These are phyloP conservation scores for Paraurostyla sp. DNA, from an alignment of 73 alveolate genomes.

Conservation along the genomic window DNA sequence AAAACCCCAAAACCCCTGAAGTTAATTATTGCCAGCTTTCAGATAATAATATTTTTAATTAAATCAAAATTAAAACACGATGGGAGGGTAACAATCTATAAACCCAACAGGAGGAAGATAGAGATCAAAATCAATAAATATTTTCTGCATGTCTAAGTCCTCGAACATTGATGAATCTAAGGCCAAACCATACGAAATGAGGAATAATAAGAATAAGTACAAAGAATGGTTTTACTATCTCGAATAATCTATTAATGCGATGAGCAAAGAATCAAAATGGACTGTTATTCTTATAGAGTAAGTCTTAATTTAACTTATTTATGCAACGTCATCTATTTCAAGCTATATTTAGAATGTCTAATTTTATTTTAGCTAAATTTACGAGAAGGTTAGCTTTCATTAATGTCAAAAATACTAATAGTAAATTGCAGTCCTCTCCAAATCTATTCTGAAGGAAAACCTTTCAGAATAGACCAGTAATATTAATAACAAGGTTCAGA, in stretches of 20 bases:
- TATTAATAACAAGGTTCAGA: neutral
- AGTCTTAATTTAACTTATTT: neutral
- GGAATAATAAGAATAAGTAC: neutral
- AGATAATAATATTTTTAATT: too few relatives aligned
- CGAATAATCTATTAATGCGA: neutral
- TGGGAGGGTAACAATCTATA: conserved; percentile 52
- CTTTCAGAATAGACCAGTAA: neutral
- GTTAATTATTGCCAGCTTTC: too few relatives aligned
- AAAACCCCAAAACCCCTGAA: too few relatives aligned
- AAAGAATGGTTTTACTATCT: conserved; percentile 32
- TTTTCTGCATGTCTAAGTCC: conserved; percentile 24
- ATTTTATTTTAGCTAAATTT: neutral
- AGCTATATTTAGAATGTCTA: too few relatives aligned
- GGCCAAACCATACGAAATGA: too few relatives aligned
- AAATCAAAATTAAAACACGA: neutral
- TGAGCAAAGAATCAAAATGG: conserved; percentile 55
- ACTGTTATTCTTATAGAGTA: conserved; percentile 31
- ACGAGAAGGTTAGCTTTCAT: neutral
- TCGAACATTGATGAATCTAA: neutral
- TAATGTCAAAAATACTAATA: neutral
- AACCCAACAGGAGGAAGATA: neutral
- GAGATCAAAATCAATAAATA: conserved; percentile 20
- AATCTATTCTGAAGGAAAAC: neutral
- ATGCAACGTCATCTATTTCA: neutral
- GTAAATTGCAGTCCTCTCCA: neutral